Conservation (phyloP, 306 rosid species). For the Mimosa pudica region DNA sequence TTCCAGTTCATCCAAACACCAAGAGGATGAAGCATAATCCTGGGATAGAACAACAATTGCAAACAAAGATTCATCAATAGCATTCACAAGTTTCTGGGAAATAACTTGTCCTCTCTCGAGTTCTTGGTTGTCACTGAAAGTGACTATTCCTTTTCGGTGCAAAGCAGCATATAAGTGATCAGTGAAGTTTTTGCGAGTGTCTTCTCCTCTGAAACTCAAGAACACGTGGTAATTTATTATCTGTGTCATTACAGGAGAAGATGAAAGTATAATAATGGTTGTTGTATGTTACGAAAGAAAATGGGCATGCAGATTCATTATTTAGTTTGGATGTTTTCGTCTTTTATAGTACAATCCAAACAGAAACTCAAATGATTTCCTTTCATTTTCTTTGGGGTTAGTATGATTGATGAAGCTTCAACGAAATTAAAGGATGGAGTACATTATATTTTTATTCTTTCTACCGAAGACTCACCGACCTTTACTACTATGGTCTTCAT, state of each 20-base stretch:
- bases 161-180: slow-evolving; percentile 1
- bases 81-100: background rate
- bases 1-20: slow-evolving; percentile 7
- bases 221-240: background rate
- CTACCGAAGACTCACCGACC: background rate
- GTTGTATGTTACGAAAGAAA: background rate
- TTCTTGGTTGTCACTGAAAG: background rate
- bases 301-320: background rate
- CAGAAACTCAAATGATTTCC: background rate
- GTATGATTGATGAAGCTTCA: background rate
- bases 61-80: slow-evolving; percentile 7
- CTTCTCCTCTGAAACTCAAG: slow-evolving; percentile 2
- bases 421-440: background rate
- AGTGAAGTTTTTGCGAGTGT: background rate
- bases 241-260: background rate
- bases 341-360: background rate
- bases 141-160: background rate
- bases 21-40: background rate
- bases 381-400: background rate
- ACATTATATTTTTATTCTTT: background rate
- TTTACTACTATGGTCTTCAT: background rate
- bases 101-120: background rate
- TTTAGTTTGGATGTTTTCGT: background rate
- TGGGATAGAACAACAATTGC: background rate
- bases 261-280: background rate